Percentiles rank a stretch among this genome's conserved stretches.
Conservation (phyloP, 2,329 filamentous ascomycete genomes). For the Xylariomycetidae sp. region DNA sequence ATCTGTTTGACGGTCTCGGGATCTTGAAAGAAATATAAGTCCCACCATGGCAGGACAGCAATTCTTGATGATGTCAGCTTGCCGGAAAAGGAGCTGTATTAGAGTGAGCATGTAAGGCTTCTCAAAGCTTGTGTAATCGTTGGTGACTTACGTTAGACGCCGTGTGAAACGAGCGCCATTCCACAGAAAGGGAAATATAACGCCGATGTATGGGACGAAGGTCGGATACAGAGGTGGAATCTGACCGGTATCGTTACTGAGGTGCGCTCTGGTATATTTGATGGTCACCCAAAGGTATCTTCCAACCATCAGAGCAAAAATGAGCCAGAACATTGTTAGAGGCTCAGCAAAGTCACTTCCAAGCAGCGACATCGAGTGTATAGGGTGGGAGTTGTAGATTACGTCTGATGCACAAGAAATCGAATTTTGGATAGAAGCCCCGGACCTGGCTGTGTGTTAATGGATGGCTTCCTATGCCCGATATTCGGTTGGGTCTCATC, state of each 20-base stretch:
- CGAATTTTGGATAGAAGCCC: too few species aligned
- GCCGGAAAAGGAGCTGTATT: conserved; percentile 10
- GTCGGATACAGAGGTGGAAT: conserved; percentile 9
- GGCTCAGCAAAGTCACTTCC: too few species aligned
- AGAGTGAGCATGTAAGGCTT: not conserved
- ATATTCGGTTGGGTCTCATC: too few species aligned
- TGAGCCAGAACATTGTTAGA: too few species aligned
- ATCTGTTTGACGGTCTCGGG: conserved; percentile 11
- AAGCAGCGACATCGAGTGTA: too few species aligned
- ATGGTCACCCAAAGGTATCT: too few species aligned
- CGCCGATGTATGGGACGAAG: conserved; percentile 9
- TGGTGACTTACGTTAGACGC: conserved; percentile 8
- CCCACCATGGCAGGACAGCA: conserved; percentile 8
- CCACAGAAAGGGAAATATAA: conserved; percentile 5
- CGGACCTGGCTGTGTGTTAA: too few species aligned
- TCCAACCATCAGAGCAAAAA: too few species aligned
- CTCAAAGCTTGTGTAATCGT: not conserved
- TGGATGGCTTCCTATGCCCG: too few species aligned
- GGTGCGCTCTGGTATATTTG: too few species aligned
- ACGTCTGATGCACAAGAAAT: too few species aligned
- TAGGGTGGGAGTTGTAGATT: too few species aligned
- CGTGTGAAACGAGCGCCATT: conserved; percentile 8
- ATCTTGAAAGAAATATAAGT: conserved; percentile 13
- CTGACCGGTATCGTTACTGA: conserved; percentile 2
- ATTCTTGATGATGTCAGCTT: conserved; percentile 11